Evolutionary conservation across 2,329 filamentous ascomycete genomes (phyloP).

Genomic region (Nectriaceae sp.): DNA sequence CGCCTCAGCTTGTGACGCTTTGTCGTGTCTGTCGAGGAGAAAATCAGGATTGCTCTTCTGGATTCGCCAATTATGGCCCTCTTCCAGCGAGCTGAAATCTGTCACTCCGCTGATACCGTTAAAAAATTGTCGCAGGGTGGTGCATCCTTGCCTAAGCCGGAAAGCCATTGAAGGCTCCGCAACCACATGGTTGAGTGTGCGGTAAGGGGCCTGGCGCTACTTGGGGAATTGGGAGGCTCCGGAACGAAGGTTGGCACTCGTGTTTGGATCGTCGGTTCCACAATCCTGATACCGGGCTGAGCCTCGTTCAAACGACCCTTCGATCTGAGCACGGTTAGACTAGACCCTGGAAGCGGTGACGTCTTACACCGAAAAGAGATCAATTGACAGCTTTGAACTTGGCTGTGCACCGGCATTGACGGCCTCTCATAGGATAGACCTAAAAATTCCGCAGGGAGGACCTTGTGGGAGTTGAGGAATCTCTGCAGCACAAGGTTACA

Average conservation of each 20-base stretch:
- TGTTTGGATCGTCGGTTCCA: not conserved
- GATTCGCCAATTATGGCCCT: too few species aligned
- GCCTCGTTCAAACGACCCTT: not conserved
- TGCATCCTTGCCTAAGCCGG: not conserved
- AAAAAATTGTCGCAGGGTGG: not conserved
- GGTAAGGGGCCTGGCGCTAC: not conserved
- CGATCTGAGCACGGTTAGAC: not conserved
- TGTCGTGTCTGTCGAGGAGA: too few species aligned
- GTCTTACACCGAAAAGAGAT: not conserved
- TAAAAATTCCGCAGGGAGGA: not conserved
- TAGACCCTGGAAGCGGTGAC: not conserved
- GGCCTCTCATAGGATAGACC: not conserved
- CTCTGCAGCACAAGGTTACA: not conserved
- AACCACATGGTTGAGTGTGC: not conserved
- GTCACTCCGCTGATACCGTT: not conserved
- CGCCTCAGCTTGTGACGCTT: conserved; percentile 7
- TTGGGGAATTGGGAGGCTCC: not conserved
- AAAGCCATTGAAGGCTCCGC: not conserved
- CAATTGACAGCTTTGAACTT: not conserved
- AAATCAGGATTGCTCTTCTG: too few species aligned
- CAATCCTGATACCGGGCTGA: not conserved
- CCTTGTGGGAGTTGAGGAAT: not conserved
- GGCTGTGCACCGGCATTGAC: not conserved
- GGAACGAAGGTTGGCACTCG: not conserved
- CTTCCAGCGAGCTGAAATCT: not conserved